Conservation (phyloP, 2,329 filamentous ascomycete genomes). For the Fusarium palustre region DNA sequence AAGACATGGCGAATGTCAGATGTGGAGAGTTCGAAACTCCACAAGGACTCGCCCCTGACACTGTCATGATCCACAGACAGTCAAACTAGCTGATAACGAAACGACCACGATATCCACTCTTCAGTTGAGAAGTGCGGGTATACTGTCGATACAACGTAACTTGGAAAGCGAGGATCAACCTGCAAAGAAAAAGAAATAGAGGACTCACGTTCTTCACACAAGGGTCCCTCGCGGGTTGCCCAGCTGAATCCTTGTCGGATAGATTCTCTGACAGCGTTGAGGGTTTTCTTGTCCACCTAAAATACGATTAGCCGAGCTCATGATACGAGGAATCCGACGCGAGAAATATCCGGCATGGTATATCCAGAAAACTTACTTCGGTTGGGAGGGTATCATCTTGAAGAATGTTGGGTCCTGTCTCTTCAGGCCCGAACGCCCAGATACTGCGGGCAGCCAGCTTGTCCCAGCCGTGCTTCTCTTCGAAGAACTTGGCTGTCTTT, state of each 20-base stretch:
- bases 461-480: conserved; percentile 97
- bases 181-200: conserved; percentile 12
- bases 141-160: conserved; percentile 16
- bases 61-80: conserved; percentile 36
- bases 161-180: conserved; percentile 13
- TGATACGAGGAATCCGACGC: conserved; percentile 11
- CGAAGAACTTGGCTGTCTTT: conserved; percentile 95
- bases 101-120: conserved; percentile 24
- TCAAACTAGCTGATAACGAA: conserved; percentile 25
- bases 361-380: conserved; percentile 66
- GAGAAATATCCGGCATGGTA: neutral
- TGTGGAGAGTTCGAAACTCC: conserved; percentile 36
- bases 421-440: conserved; percentile 98
- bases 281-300: conserved; percentile 88
- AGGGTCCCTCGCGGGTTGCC: conserved; percentile 92
- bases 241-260: conserved; percentile 97
- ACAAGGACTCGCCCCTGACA: conserved; percentile 37
- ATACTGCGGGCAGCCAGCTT: conserved; percentile 93
- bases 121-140: conserved; percentile 35
- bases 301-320: conserved; percentile 14
- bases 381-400: conserved; percentile 96
- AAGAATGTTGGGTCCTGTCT: conserved; percentile 92
- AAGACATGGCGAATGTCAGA: conserved; percentile 36
- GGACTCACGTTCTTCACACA: conserved; percentile 94
- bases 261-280: conserved; percentile 88